Conservation (phyloP, 768 basidiomycete species). For the Pleurotus citrinopileatus region DNA sequence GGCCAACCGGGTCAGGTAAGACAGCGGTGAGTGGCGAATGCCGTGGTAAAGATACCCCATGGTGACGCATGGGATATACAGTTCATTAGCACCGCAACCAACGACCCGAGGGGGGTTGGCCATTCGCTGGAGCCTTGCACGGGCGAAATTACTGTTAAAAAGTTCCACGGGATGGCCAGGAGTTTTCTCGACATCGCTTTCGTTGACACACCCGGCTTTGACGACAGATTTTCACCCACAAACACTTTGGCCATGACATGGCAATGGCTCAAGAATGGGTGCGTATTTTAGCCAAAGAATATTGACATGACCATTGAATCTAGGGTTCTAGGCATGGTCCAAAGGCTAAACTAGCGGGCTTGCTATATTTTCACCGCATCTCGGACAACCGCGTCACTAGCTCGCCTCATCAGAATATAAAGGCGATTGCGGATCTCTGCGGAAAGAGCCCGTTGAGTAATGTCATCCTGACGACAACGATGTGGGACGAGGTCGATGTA, state of each 20-base stretch:
- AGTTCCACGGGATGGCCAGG: constrained; percentile 40
- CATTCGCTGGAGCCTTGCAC: constrained; percentile 49
- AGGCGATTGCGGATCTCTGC: constrained; percentile 45
- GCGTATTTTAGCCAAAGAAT: neutral
- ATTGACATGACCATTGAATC: neutral
- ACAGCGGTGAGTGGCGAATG: neutral
- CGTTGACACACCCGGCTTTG: constrained; percentile 61
- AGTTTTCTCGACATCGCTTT: constrained; percentile 31
- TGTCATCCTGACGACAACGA: constrained; percentile 47
- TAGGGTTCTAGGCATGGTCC: constrained; percentile 13
- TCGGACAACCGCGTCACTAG: constrained; percentile 47
- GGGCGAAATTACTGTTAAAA: constrained; percentile 35
- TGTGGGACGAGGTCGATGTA: constrained; percentile 38
- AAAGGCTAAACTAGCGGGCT: constrained; percentile 29
- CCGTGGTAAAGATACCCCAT: neutral
- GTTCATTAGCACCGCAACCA: constrained; percentile 55
- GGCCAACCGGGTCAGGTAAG: neutral
- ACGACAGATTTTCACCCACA: constrained; percentile 35
- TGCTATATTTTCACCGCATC: constrained; percentile 53
- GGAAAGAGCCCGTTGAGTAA: constrained; percentile 41
- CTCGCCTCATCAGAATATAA: constrained; percentile 40
- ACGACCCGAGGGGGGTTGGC: constrained; percentile 45
- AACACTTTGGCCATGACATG: constrained; percentile 44
- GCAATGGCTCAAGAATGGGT: constrained; percentile 31
- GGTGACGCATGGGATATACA: constrained; percentile 17